Conservation (phyloP, 495 filamentous ascomycete genomes). For the Hyaloscypha hepaticicola region DNA sequence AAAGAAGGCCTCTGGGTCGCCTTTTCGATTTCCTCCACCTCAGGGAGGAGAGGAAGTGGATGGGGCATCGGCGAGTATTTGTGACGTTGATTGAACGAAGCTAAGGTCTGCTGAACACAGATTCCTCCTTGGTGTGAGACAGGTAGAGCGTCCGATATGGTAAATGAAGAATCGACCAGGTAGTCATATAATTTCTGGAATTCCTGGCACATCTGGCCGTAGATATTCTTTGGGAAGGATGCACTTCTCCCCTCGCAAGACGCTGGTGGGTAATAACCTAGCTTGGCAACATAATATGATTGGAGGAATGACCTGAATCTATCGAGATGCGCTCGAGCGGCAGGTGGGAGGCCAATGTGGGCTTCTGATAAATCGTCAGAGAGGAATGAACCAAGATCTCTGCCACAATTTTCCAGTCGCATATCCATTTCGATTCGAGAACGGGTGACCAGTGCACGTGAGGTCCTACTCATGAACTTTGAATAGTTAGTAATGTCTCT, state of each 20-base stretch:
- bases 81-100: slow-evolving; percentile 56
- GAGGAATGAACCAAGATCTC: slow-evolving; percentile 55
- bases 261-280: slow-evolving; percentile 64
- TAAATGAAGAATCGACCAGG: slow-evolving; percentile 54
- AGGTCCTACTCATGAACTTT: slow-evolving; percentile 52
- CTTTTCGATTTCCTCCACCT: slow-evolving; percentile 24
- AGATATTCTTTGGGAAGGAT: slow-evolving; percentile 51
- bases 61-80: slow-evolving; percentile 52
- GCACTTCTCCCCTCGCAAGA: slow-evolving; percentile 30
- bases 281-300: slow-evolving; percentile 56
- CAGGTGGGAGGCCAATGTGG: slow-evolving; percentile 52
- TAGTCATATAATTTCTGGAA: slow-evolving; percentile 62
- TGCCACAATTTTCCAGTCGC: slow-evolving; percentile 47
- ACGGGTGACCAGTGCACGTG: slow-evolving; percentile 58
- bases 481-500: slow-evolving; percentile 4
- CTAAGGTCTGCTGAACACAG: slow-evolving; percentile 57
- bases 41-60: slow-evolving; percentile 59
- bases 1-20: slow-evolving; percentile 26
- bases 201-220: slow-evolving; percentile 57
- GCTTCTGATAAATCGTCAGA: slow-evolving; percentile 57
- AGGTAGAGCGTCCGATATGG: slow-evolving; percentile 39
- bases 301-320: slow-evolving; percentile 62
- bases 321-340: slow-evolving; percentile 57
- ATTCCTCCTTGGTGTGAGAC: slow-evolving; percentile 53
- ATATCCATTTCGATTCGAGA: slow-evolving; percentile 62